Conservation (phyloP, 2,329 filamentous ascomycete genomes). For the Claviceps lovelessii region DNA sequence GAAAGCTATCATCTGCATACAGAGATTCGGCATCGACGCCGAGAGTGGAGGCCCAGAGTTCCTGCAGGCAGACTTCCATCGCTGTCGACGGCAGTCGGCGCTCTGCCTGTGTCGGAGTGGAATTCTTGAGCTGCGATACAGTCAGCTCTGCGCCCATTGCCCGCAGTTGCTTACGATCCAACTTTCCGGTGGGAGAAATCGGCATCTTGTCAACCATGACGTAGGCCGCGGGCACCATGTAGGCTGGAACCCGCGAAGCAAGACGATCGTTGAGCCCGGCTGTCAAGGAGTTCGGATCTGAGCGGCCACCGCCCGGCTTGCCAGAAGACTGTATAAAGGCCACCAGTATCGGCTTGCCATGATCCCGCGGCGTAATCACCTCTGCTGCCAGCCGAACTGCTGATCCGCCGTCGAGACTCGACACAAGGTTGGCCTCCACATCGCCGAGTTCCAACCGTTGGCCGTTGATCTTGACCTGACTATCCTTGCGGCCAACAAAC, state of each 20-base stretch:
- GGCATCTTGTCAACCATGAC: constrained; percentile 1
- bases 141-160: background rate
- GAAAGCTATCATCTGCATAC: constrained; percentile 5
- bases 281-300: background rate
- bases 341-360: constrained; percentile 1
- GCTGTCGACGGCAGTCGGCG: constrained; percentile 3
- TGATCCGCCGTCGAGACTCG: background rate
- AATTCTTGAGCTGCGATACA: background rate
- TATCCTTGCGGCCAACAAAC: constrained; percentile 36
- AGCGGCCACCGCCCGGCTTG: background rate
- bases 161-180: constrained; percentile 2
- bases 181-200: background rate
- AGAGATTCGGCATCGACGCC: background rate
- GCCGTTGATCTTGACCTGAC: constrained; percentile 41
- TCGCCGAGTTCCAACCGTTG: constrained; percentile 8
- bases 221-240: constrained; percentile 2
- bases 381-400: constrained; percentile 2
- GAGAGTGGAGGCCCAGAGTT: constrained; percentile 1
- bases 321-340: constrained; percentile 2
- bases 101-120: background rate
- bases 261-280: background rate
- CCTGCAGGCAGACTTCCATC: constrained; percentile 9
- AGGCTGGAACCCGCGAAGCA: background rate
- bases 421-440: constrained; percentile 1
- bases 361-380: constrained; percentile 2